Evolutionary conservation across 2,329 filamentous ascomycete genomes (phyloP), one percentile per base, ranked within the genome.

Genomic region (Leptodontidium sp.): DNA sequence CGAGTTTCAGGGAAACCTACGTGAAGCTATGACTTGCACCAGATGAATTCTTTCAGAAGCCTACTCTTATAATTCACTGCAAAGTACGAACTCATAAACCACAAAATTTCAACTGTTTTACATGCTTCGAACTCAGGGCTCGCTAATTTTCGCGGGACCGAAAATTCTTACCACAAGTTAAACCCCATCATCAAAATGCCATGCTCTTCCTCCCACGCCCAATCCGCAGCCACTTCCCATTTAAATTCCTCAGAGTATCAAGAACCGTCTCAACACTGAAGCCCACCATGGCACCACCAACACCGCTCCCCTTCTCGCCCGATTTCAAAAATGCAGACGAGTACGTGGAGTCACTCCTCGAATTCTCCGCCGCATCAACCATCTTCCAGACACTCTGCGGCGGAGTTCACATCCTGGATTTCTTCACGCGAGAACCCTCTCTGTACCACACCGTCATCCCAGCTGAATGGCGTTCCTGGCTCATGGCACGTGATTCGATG

Each of bases 331-430:
- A 87, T 55, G 82, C 89, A 6, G 92, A 97, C 59, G 86, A 89
- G 64, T 99, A 97, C 79, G 87, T 97, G 61, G 85, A 92, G 32
- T 90, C 89, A 21, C 87, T 98, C 14, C 84, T 98, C 32, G 79
- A 88, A 24, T 97, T 98, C 76, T 87, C 90, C 1, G 89, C 89
- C 6, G 89, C 88, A 1, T 92, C 91, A 57, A 87, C 90, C 65
- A 84, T 93, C 1, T 94, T 98, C 74, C 91, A 93, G 73, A 93
- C 93, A 32, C 85, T 99, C n/a, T 97, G 94, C 78, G 96, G 96
- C 65, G 94, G 95, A n/a, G 93, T 98, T 0, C 96, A 99, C 78
- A 94, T 99, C 71, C 86, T 98, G 67, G 96, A 99, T 79, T 98
- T 99, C 81, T 93, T 98, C 82, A 98, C 94, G 1, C 88, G 89